Conservation (phyloP, 192 early-diverging fungal species). For the Helicostylum pulchrum region DNA sequence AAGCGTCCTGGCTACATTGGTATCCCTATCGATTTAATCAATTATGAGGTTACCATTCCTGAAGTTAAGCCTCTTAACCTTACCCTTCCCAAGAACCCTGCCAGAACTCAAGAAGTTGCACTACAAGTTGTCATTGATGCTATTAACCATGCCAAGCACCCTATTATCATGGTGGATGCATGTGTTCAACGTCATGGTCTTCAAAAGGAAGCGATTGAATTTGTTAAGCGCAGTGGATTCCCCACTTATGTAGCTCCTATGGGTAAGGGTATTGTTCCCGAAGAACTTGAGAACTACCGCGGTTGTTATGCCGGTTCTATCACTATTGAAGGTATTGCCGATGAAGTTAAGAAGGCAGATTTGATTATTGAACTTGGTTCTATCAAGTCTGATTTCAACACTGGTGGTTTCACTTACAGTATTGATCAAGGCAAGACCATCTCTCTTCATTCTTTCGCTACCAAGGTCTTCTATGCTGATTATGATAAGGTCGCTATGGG, state of each 20-base stretch:
- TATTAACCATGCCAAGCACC: slow-evolving; percentile 36
- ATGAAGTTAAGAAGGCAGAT: slow-evolving; percentile 38
- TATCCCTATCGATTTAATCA: slow-evolving; percentile 42
- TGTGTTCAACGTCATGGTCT: slow-evolving; percentile 34
- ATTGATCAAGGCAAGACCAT: slow-evolving; percentile 35
- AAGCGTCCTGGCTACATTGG: slow-evolving; percentile 37
- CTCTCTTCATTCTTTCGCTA: slow-evolving; percentile 39
- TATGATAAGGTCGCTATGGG: slow-evolving; percentile 44
- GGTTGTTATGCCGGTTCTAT: slow-evolving; percentile 42
- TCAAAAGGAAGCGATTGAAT: slow-evolving; percentile 22
- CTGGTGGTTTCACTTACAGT: slow-evolving; percentile 48
- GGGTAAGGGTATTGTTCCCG: slow-evolving; percentile 42
- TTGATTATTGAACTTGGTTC: slow-evolving; percentile 42
- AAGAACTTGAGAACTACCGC: slow-evolving; percentile 35
- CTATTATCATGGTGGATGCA: slow-evolving; percentile 45
- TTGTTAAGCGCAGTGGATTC: slow-evolving; percentile 31
- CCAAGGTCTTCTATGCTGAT: slow-evolving; percentile 34
- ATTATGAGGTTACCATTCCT: slow-evolving; percentile 20
- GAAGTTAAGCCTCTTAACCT: slow-evolving; percentile 29
- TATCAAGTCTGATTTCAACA: slow-evolving; percentile 49
- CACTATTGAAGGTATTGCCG: slow-evolving; percentile 28
- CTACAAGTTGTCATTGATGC: slow-evolving; percentile 32
- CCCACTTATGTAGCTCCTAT: slow-evolving; percentile 44
- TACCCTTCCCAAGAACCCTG: slow-evolving; percentile 26
- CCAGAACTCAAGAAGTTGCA: slow-evolving; percentile 26